Evolutionary conservation across 2,329 filamentous ascomycete species (phyloP).

Genomic region (Alternaria viburni): DNA sequence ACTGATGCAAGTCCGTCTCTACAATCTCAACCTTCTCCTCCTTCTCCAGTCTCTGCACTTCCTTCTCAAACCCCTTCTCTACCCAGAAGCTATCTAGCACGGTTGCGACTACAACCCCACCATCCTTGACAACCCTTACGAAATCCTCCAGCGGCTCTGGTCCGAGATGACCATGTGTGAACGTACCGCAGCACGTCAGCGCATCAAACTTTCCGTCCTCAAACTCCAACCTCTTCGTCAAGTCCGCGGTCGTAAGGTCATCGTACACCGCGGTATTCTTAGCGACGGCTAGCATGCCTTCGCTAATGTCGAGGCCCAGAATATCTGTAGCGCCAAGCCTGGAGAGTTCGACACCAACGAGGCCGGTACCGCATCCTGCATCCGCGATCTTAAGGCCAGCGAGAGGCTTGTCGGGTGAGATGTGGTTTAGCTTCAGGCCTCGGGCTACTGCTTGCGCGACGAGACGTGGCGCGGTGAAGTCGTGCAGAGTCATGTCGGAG

Average conservation of each 20-base stretch:
- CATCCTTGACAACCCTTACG: slow-evolving; percentile 55
- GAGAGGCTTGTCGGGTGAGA: slow-evolving; percentile 11
- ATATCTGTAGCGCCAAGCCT: slow-evolving; percentile 54
- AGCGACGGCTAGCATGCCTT: slow-evolving; percentile 62
- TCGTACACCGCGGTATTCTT: slow-evolving; percentile 57
- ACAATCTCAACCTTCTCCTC: slow-evolving; percentile 48
- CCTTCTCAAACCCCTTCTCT: slow-evolving; percentile 55
- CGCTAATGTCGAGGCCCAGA: slow-evolving; percentile 61
- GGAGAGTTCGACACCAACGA: slow-evolving; percentile 58
- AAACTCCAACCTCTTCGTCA: slow-evolving; percentile 53
- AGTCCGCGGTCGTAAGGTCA: slow-evolving; percentile 54
- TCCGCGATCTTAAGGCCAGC: slow-evolving; percentile 54
- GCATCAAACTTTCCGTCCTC: slow-evolving; percentile 56
- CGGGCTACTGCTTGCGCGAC: slow-evolving; percentile 35
- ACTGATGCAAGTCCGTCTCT: slow-evolving; percentile 38
- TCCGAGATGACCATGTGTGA: slow-evolving; percentile 63
- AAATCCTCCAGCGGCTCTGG: slow-evolving; percentile 58
- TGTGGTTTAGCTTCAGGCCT: slow-evolving; percentile 21
- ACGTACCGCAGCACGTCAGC: slow-evolving; percentile 61
- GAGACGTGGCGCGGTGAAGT: slow-evolving; percentile 52
- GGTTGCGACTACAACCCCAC: slow-evolving; percentile 59
- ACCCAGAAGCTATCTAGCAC: slow-evolving; percentile 60
- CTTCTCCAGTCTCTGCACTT: slow-evolving; percentile 50
- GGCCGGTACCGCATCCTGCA: slow-evolving; percentile 63
- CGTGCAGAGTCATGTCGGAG: slow-evolving; percentile 48